A percentile compares a stretch with the other conserved stretches of the same genome.
phyloP scores from a whole-genome alignment of 306 rosid genomes.

The Vigna reflexopilosa region DNA sequence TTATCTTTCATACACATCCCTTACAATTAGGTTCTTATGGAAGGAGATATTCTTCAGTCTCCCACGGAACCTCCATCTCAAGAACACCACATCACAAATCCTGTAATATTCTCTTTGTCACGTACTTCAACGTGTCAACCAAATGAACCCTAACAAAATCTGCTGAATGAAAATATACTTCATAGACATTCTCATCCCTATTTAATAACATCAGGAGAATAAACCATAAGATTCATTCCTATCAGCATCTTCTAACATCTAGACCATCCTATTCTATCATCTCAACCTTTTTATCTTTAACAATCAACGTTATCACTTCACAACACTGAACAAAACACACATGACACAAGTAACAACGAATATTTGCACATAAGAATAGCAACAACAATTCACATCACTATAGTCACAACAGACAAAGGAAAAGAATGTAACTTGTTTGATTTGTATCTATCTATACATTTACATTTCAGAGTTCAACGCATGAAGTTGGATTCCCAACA shows the following conservation, averaged over 20 bases:
- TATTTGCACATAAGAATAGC: background rate
- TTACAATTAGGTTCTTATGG: background rate
- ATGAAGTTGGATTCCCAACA: constrained; percentile 48
- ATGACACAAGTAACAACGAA: background rate
- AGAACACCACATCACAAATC: background rate
- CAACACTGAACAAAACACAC: background rate
- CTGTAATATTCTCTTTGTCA: background rate
- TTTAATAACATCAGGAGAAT: background rate
- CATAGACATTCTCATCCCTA: background rate
- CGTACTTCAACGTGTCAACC: background rate
- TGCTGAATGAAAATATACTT: background rate
- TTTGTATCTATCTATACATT: constrained; percentile 37
- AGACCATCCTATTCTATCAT: background rate
- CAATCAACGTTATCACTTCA: background rate
- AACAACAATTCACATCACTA: background rate
- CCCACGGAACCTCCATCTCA: too few relatives aligned
- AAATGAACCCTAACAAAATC: background rate
- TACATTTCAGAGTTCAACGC: constrained; percentile 39
- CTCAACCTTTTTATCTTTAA: background rate
- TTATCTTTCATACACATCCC: background rate
- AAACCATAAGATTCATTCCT: background rate
- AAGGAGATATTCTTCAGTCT: too few relatives aligned
- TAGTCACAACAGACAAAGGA: background rate
- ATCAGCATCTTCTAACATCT: background rate
- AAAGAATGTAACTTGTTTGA: constrained; percentile 38